Evolutionary conservation across 805 yeast species (phyloP), one percentile per base, ranked within the genome.

Genomic region (Wickerhamomyces ciferrii): DNA sequence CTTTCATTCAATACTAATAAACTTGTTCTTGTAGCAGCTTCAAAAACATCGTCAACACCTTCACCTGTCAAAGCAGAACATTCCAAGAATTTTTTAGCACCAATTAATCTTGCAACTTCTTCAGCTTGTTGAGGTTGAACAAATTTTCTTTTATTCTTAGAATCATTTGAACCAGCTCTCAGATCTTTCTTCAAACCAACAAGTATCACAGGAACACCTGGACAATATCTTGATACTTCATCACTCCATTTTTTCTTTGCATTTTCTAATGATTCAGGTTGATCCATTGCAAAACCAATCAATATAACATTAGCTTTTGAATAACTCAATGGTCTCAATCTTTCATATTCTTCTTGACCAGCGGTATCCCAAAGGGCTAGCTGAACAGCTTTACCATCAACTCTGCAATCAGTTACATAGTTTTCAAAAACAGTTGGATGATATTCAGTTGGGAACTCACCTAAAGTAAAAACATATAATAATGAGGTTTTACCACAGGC

Each of bases 341-440:
- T 70, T 55, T 90, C 97, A 62, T 90, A 90, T 66, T 90, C 97
- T 68, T 90, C 97, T 67, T 90, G 97, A 2, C 97, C 97, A 4
- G 97, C 97, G 1, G 97, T 90, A 62, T 90, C 97, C 97, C 97
- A 90, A 23, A 90, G 68, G 2, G 96, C 91, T 46, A 90, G 67
- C 52, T 89, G 84, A 4, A 90, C 96, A 15, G 94, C 85, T 54
- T 89, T 90, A 4, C 97, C 97, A 60, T 90, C 97, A 18, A 91
- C 95, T 48, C 96, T 72, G 65, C 97, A 90, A 58, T 89, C 96
- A 1, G 96, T 89, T 15, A 90, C 96, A 63, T 91, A 89, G 64
- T 91, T 90, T 56, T 90, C 97, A 63, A 91, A 90, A 6, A 90
- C 96, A 0, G 97, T 90, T 3, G 97, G 97, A 54, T 87, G 95